Evolutionary conservation across 1,139 yeast species (phyloP), one percentile per base, ranked within the genome.

Genomic region (Lodderomyces oxycetoniae): DNA sequence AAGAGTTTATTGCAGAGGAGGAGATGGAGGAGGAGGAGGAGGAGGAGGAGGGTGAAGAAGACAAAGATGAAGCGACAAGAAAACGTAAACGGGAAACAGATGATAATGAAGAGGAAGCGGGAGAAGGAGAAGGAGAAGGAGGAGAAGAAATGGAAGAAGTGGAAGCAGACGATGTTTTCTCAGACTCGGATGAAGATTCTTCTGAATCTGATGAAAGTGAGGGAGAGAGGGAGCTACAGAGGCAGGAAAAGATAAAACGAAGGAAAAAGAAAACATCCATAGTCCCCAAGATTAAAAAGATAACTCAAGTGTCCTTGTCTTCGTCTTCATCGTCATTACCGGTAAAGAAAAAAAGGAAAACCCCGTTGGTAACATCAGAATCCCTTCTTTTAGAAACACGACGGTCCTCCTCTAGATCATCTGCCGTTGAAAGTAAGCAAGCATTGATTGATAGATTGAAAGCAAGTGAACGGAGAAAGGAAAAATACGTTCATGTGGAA

Each of bases 371-470:
- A 15, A 50, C 65, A 30, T 71, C 80, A 3, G 79, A 77, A 17
- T 61, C 76, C 10, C 53, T 79, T 13, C 50, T 77, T 19, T 54
- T 64, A 7, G 52, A 64, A 3, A 62, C 65, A 9, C 68, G 95
- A 48, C 69, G 97, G 46, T 74, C 85, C 1, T 86, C 96, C 0
- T 74, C 87, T 10, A 74, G 98, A 54, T 65, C 77, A 3, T 75
- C 95, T 0, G 93, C 94, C 0, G 73, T 87, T 5, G 80, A 79
- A 45, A 88, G 79, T 50, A 88, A 87, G 47, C 70, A 84, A 42
- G 88, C 81, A 5, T 76, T 88, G 21, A 82, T 86, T 30, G 78
- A 84, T 48, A 79, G 80, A 45, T 61, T 91, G 42, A 74, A 79
- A 42, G 79, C 75, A 45, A 79, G 78, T 39, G 95, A 87, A 54